Conservation (phyloP, 345 rosid species). For the Hibiscus trionum region DNA sequence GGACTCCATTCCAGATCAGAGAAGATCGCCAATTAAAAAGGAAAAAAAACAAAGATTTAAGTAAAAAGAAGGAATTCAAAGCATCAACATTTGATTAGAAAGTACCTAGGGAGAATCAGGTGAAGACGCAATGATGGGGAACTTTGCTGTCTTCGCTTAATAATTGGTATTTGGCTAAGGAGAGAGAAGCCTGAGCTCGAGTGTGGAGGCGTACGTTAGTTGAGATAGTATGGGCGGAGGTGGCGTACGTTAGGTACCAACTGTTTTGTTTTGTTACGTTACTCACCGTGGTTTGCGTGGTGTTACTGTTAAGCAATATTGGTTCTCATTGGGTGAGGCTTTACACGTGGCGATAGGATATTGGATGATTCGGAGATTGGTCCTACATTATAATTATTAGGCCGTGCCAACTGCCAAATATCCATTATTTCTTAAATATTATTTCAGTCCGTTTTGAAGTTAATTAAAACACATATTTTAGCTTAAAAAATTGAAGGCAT, state of each 20-base stretch:
- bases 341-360: neutral
- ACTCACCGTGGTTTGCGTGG: neutral
- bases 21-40: neutral
- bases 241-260: neutral
- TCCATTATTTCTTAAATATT: no score
- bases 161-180: neutral
- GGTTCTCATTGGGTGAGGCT: neutral
- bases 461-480: no score
- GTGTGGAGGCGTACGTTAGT: neutral
- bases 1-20: neutral
- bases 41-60: neutral
- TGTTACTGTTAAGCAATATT: neutral
- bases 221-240: neutral
- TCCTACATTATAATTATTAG: neutral
- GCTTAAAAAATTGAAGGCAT: no score
- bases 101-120: neutral
- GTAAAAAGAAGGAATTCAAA: neutral
- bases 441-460: no score
- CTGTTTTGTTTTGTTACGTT: neutral
- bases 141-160: neutral
- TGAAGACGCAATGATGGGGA: neutral
- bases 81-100: neutral
- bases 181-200: neutral
- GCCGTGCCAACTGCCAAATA: no score
- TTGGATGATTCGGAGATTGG: neutral